Evolutionary conservation across 2,329 filamentous ascomycete species (phyloP).

Genomic region (Fusarium sp.): DNA sequence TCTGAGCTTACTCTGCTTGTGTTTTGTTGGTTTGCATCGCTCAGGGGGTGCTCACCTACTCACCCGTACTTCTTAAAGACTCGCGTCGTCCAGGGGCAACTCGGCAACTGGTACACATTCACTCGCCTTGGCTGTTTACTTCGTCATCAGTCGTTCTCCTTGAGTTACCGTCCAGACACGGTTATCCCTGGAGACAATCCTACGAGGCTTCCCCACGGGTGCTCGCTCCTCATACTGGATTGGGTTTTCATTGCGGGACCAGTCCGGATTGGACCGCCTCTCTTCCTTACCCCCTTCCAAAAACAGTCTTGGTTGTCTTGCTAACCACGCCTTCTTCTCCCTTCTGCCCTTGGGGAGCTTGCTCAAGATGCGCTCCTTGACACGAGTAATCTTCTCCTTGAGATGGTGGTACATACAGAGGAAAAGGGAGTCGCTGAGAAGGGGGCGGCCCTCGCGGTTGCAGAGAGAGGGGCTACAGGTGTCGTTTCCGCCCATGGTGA

Average conservation of each 20-base stretch:
- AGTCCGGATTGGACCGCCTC: neutral
- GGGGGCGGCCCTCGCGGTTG: neutral
- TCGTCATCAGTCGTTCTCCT: neutral
- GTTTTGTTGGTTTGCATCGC: neutral
- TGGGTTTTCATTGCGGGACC: neutral
- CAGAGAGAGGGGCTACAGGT: neutral
- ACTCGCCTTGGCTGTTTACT: neutral
- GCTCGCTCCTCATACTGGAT: neutral
- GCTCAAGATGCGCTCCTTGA: neutral
- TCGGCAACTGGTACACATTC: neutral
- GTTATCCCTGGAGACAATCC: neutral
- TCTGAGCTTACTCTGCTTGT: neutral
- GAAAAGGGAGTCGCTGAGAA: neutral
- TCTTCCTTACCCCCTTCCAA: neutral
- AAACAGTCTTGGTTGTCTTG: neutral
- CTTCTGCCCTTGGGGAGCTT: neutral
- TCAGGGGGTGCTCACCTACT: neutral
- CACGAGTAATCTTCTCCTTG: neutral
- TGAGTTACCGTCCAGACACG: neutral
- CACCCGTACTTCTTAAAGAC: neutral
- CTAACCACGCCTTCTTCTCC: neutral
- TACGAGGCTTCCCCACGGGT: neutral
- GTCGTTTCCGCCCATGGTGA: neutral
- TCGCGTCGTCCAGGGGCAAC: neutral
- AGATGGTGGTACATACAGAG: neutral